A percentile compares a stretch with the other conserved stretches of the same genome.
Conservation (phyloP, 306 rosid genomes). For the Citrullus amarus region DNA sequence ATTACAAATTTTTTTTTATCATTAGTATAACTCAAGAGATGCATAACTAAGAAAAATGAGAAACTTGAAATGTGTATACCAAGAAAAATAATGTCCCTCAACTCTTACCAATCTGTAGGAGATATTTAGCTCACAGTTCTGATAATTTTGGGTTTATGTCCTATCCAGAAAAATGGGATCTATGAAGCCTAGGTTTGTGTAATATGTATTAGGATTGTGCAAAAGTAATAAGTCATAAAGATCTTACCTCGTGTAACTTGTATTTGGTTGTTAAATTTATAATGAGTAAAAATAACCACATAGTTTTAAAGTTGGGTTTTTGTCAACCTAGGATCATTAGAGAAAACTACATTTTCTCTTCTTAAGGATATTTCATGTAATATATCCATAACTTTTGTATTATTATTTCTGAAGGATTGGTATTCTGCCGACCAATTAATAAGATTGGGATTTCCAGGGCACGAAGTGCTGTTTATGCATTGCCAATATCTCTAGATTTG, state of each 20-base stretch:
- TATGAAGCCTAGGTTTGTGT: background rate
- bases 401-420: background rate
- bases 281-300: background rate
- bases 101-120: background rate
- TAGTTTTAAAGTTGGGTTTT: background rate
- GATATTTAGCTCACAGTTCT: background rate
- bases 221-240: background rate
- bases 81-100: background rate
- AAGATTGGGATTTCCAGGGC: background rate
- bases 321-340: background rate
- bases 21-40: background rate
- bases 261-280: background rate
- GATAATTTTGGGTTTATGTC: background rate
- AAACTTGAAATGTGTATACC: background rate
- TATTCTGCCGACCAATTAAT: background rate
- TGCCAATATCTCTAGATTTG: background rate
- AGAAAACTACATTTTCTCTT: background rate
- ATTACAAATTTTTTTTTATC: too few relatives aligned
- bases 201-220: background rate
- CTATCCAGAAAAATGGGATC: background rate
- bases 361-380: background rate
- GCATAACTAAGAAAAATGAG: background rate
- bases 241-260: background rate
- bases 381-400: background rate
- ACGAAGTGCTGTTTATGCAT: background rate